Percentiles rank a stretch among this genome's conserved stretches.
Conservation (phyloP, 306 rosid genomes). For the Prunus salicina region DNA sequence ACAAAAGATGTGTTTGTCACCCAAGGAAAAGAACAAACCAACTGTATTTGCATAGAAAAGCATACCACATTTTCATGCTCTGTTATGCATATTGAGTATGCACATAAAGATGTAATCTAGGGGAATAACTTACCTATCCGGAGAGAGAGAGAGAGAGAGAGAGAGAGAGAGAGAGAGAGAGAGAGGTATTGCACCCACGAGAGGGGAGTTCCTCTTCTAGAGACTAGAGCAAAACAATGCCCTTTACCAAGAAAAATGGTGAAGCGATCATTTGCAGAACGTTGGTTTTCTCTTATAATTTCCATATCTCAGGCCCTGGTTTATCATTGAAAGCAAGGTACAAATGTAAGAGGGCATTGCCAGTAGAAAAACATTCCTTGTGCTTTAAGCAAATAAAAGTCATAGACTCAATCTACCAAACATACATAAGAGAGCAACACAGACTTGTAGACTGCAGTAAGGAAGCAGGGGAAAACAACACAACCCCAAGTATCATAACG, state of each 20-base stretch:
- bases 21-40: background rate
- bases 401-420: background rate
- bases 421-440: background rate
- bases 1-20: background rate
- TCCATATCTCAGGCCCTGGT: background rate
- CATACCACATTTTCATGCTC: background rate
- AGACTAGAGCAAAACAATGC: too few species aligned
- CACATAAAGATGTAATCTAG: too few species aligned
- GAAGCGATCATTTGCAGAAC: too few species aligned
- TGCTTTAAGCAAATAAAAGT: background rate
- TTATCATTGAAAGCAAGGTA: background rate
- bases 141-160: too few species aligned
- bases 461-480: background rate
- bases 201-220: too few species aligned
- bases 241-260: too few species aligned
- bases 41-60: background rate
- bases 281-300: background rate
- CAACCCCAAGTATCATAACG: constrained; percentile 41
- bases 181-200: too few species aligned
- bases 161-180: too few species aligned
- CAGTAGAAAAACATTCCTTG: background rate
- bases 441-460: background rate
- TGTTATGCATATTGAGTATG: background rate
- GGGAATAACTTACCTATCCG: too few species aligned
- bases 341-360: background rate